These are phyloP conservation scores for Neurospora sp. DNA, from an alignment of 495 filamentous ascomycete species.

Conservation along the genomic window DNA sequence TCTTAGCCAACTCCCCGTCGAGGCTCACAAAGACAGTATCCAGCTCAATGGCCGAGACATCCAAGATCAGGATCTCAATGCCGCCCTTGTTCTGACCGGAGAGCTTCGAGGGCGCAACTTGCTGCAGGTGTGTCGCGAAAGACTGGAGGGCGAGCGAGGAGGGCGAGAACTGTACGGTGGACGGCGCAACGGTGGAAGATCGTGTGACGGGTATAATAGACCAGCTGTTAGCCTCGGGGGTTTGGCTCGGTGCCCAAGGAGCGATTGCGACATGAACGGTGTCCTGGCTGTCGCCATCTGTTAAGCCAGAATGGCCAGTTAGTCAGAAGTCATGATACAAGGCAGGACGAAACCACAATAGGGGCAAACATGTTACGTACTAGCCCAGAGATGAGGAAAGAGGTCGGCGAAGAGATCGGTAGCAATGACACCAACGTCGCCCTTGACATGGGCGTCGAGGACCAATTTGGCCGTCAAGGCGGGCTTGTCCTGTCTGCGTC, in stretches of 20 bases:
- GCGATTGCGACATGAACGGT: conserved; percentile 66
- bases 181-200: conserved; percentile 51
- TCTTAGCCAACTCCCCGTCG: conserved; percentile 58
- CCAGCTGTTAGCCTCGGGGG: conserved; percentile 62
- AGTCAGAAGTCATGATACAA: background rate
- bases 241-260: conserved; percentile 59
- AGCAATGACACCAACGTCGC: conserved; percentile 79
- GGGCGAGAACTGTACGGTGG: conserved; percentile 75
- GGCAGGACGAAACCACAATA: background rate
- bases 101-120: conserved; percentile 51
- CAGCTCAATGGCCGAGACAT: conserved; percentile 68
- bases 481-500: conserved; percentile 47
- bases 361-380: conserved; percentile 13
- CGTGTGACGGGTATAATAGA: conserved; percentile 69
- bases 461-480: conserved; percentile 47
- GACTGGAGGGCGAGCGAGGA: conserved; percentile 67
- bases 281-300: conserved; percentile 18
- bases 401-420: conserved; percentile 76
- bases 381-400: conserved; percentile 48
- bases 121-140: conserved; percentile 54
- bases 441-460: conserved; percentile 76
- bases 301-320: conserved; percentile 11
- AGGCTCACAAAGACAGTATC: conserved; percentile 79
- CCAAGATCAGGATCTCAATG: conserved; percentile 72
- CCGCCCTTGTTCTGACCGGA: conserved; percentile 47